Evolutionary conservation across 176 grass and related monocot genomes (phyloP), one percentile per base, ranked within the genome.

Genomic region (Phoenix roebelenii): DNA sequence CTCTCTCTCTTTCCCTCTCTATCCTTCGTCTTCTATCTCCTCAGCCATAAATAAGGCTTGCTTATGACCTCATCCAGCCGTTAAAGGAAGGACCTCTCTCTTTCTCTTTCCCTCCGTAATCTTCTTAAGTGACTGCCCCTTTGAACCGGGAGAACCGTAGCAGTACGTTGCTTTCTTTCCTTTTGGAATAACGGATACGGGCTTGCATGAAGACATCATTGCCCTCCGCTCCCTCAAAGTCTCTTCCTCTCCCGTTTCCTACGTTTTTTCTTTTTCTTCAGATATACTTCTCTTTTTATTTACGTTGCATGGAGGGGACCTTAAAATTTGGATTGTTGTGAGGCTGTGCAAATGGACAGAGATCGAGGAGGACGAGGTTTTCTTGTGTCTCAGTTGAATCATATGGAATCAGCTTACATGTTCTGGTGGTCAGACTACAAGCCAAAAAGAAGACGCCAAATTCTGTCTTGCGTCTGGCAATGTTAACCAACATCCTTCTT

Each of bases 111-210:
- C 9, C 3, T 44, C 35, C 35, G 9, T 44, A 44, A 44, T 2
- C 49, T 65, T 71, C 30, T n/a, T 59, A 67, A 58, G 57, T 32
- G 28, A 49, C 22, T 78, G 60, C 61, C 76, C 76, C 52, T 55
- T 73, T 63, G 57, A 74, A 56, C 77, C 68, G 70, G 77, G 77
- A 74, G 72, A 20, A 59, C 23, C 67, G 58, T 52, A 72, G 59
- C 44, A 54, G 57, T 22, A 18, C 50, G 54, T 79, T 49, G 52
- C 52, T 79, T 63, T 79, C 59, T 51, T 44, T 3, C 48, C 50
- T 58, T 56, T 49, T 62, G 50, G 74, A 77, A 63, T 70, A 69
- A 77, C 57, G 70, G 57, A 26, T 69, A 52, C 16, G 22, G 22
- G 15, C 23, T 24, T 17, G 16, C 25, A 15, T 26, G 24, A 16